phyloP scores from a whole-genome alignment of 2,329 filamentous ascomycete species.

The Colletotrichum paranaense region DNA sequence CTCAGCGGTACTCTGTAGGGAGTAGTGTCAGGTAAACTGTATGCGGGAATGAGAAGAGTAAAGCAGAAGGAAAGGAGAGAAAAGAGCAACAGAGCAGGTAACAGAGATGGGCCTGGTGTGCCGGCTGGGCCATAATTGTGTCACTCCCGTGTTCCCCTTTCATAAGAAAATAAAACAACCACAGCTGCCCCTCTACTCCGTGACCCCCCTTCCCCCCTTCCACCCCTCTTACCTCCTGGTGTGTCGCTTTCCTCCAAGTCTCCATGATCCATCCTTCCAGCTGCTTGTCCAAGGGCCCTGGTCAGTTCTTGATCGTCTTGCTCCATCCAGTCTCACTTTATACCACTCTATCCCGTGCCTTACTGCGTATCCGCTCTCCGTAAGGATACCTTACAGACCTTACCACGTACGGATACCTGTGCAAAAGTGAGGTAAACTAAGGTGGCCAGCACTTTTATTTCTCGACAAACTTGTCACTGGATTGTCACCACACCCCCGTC shows the following conservation, averaged over 20 bases:
- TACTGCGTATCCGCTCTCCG: conserved; percentile 1
- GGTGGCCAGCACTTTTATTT: neutral
- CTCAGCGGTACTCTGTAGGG: too few species aligned
- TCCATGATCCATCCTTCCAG: conserved; percentile 26
- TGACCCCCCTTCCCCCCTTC: neutral
- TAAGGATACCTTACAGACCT: neutral
- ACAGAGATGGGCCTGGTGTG: conserved; percentile 18
- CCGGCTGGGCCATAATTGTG: conserved; percentile 32
- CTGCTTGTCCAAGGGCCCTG: conserved; percentile 19
- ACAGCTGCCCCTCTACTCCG: conserved; percentile 20
- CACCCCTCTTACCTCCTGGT: neutral
- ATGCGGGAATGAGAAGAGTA: neutral
- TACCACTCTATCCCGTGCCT: too few species aligned
- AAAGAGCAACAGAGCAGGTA: neutral
- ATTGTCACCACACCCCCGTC: conserved; percentile 29
- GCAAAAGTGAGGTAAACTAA: too few species aligned
- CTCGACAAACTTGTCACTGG: conserved; percentile 27
- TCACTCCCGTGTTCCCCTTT: conserved; percentile 35
- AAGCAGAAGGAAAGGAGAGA: neutral
- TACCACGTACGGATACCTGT: too few species aligned
- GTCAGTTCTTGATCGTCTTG: conserved; percentile 21
- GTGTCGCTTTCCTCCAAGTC: neutral
- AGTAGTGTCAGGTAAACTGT: too few species aligned
- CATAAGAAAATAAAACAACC: conserved; percentile 34
- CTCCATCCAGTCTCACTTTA: conserved; percentile 21